Conservation (phyloP, 2,329 filamentous ascomycete species). For the Arthrocladium fulminans region DNA sequence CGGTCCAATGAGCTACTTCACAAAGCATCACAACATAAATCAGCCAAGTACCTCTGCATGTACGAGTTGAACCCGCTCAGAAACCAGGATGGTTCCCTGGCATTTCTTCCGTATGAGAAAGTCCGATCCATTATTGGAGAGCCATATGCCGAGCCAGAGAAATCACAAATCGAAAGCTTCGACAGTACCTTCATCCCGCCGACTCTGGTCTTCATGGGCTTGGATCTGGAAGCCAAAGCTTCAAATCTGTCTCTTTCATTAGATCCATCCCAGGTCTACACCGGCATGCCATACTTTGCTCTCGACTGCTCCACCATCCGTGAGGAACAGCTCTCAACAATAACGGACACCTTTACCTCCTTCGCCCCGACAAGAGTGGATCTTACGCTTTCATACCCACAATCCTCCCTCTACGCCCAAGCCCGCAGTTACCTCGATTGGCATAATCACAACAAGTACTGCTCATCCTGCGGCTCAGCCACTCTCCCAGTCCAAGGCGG, state of each 20-base stretch:
- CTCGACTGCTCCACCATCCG: slow-evolving; percentile 59
- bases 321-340: slow-evolving; percentile 6
- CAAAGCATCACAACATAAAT: slow-evolving; percentile 37
- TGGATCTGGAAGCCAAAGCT: slow-evolving; percentile 51
- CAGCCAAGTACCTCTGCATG: slow-evolving; percentile 61
- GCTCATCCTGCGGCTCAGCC: slow-evolving; percentile 72
- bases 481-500: slow-evolving; percentile 50
- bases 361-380: slow-evolving; percentile 11
- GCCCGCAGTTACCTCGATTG: slow-evolving; percentile 82
- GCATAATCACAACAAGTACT: slow-evolving; percentile 88
- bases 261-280: slow-evolving; percentile 48
- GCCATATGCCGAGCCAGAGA: slow-evolving; percentile 62
- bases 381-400: slow-evolving; percentile 9
- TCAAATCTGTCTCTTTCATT: slow-evolving; percentile 26
- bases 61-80: slow-evolving; percentile 68
- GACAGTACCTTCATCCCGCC: slow-evolving; percentile 61
- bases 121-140: slow-evolving; percentile 63
- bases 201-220: slow-evolving; percentile 72
- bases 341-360: neutral
- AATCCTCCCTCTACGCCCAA: slow-evolving; percentile 15
- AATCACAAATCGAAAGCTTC: slow-evolving; percentile 61
- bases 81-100: slow-evolving; percentile 50
- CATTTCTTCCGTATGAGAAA: slow-evolving; percentile 59
- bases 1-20: slow-evolving; percentile 38
- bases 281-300: slow-evolving; percentile 76